A percentile compares a stretch with the other conserved stretches of the same genome.
phyloP scores from a whole-genome alignment of 768 basidiomycete species.

The Suillus clintonianus region DNA sequence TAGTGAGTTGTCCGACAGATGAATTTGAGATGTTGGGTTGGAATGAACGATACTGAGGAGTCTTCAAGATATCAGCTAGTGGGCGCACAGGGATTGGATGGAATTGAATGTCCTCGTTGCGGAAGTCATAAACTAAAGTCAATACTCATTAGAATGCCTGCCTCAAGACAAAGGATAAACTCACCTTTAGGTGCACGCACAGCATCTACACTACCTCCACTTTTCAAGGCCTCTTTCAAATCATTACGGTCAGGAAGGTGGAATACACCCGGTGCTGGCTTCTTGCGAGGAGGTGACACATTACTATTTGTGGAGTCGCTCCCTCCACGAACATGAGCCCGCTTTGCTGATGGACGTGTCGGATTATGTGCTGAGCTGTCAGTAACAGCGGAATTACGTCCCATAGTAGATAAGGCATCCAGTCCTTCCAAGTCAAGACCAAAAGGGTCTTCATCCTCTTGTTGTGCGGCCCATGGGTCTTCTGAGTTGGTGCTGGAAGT shows the following conservation, averaged over 20 bases:
- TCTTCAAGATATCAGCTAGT: background rate
- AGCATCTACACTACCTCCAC: background rate
- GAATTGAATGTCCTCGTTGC: background rate
- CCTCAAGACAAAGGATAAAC: background rate
- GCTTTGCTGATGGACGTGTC: background rate
- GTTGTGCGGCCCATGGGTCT: too few relatives aligned
- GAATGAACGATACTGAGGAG: background rate
- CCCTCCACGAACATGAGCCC: background rate
- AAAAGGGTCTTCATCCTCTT: background rate
- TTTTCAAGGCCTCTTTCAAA: constrained; percentile 2
- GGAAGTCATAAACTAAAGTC: background rate
- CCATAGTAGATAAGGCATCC: too few relatives aligned
- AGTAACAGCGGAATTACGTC: too few relatives aligned
- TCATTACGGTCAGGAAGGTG: background rate
- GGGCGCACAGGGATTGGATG: background rate
- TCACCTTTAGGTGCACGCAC: constrained; percentile 4
- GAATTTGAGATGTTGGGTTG: background rate
- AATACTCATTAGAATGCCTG: background rate
- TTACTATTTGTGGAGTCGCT: background rate
- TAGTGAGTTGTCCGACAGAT: background rate
- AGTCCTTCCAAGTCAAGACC: too few relatives aligned
- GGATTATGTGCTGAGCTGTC: too few relatives aligned
- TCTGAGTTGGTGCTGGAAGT: background rate
- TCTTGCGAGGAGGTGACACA: background rate
- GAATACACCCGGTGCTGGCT: background rate